Conservation (phyloP, 805 yeast species). For the Candida ascalaphidarum region DNA sequence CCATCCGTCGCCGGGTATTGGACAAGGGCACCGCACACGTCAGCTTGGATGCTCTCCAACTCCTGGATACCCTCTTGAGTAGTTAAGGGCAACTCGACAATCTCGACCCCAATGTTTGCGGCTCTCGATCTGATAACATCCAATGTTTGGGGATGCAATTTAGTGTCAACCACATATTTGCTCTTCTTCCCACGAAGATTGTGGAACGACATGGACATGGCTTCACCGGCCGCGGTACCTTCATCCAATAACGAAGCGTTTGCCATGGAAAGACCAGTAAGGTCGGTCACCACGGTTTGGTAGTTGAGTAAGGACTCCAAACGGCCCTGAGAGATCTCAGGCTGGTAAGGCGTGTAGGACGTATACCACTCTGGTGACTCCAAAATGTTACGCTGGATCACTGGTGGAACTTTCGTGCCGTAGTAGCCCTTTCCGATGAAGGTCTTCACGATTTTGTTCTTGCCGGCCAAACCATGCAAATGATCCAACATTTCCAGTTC, state of each 20-base stretch:
- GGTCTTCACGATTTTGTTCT: slow-evolving; percentile 66
- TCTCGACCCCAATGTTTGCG: slow-evolving; percentile 56
- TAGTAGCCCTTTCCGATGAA: slow-evolving; percentile 93
- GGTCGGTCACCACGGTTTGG: slow-evolving; percentile 85
- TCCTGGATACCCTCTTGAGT: slow-evolving; percentile 23
- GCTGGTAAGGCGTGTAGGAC: slow-evolving; percentile 96
- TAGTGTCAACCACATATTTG: slow-evolving; percentile 63
- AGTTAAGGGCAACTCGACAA: slow-evolving; percentile 49
- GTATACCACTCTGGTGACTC: slow-evolving; percentile 99
- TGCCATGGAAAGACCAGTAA: slow-evolving; percentile 92
- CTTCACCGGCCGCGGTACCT: slow-evolving; percentile 97
- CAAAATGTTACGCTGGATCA: slow-evolving; percentile 82
- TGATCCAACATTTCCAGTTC: slow-evolving; percentile 75
- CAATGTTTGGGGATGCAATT: slow-evolving; percentile 79
- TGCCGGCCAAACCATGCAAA: slow-evolving; percentile 57
- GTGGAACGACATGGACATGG: slow-evolving; percentile 78
- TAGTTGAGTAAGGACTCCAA: slow-evolving; percentile 82
- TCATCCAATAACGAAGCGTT: slow-evolving; percentile 94
- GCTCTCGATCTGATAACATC: slow-evolving; percentile 78
- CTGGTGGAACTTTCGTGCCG: slow-evolving; percentile 85
- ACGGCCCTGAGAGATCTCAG: slow-evolving; percentile 96
- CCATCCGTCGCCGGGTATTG: slow-evolving; percentile 94
- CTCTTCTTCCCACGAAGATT: slow-evolving; percentile 56
- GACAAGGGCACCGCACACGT: slow-evolving; percentile 72
- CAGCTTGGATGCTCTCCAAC: slow-evolving; percentile 16